phyloP scores from a whole-genome alignment of 2,329 filamentous ascomycete genomes.

The Salinomyces thailandicus region DNA sequence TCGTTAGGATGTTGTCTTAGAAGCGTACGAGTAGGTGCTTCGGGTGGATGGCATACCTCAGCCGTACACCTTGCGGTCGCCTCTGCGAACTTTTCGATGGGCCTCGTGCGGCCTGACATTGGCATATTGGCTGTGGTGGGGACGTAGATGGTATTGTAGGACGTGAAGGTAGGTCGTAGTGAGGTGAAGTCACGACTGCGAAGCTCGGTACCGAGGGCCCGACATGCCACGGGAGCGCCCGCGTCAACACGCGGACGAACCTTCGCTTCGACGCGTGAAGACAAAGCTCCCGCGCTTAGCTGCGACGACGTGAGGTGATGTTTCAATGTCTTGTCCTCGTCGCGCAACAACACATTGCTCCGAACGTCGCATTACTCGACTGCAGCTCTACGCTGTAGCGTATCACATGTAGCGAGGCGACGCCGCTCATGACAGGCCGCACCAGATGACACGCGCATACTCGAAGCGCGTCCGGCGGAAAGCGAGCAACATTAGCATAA shows the following conservation, averaged over 20 bases:
- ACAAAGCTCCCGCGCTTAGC: too few relatives aligned
- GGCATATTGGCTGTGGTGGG: too few relatives aligned
- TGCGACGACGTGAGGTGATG: too few relatives aligned
- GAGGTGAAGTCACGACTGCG: neutral
- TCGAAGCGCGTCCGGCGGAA: slow-evolving; percentile 27
- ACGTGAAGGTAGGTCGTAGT: neutral
- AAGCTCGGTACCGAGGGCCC: neutral
- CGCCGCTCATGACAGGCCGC: slow-evolving; percentile 7
- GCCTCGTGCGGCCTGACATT: slow-evolving; percentile 43
- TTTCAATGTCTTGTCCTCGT: too few relatives aligned
- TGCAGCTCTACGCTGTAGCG: slow-evolving; percentile 5
- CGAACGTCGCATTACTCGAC: slow-evolving; percentile 7
- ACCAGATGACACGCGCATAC: slow-evolving; percentile 26
- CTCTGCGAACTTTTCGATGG: slow-evolving; percentile 58
- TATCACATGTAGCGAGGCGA: too few relatives aligned
- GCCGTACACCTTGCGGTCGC: slow-evolving; percentile 55
- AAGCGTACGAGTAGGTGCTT: neutral
- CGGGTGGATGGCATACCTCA: slow-evolving; percentile 40
- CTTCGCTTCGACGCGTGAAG: too few relatives aligned
- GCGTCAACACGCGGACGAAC: too few relatives aligned
- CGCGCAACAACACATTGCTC: neutral
- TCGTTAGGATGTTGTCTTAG: slow-evolving; percentile 6
- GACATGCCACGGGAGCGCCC: too few relatives aligned
- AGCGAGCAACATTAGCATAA: slow-evolving; percentile 6
- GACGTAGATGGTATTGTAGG: neutral